A percentile compares a stretch with the other conserved stretches of the same genome.
Conservation (phyloP, 75 land plant genomes). For the Pseudotsuga menziesii region DNA sequence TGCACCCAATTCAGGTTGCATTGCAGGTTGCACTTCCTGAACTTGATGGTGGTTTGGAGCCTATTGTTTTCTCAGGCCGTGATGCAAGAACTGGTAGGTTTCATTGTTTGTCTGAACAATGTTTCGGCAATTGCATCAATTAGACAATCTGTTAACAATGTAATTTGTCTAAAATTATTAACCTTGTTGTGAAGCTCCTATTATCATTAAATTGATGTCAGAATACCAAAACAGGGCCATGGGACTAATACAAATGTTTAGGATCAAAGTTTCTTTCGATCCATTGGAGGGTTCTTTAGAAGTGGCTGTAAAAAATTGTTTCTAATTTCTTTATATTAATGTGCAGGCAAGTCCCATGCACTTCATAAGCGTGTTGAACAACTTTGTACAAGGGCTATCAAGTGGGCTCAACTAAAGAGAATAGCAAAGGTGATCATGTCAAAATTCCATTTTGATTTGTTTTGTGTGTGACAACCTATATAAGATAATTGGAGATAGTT, state of each 20-base stretch:
- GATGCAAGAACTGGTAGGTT: conserved; percentile 86
- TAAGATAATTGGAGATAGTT: not conserved
- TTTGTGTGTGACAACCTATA: not conserved
- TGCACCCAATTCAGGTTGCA: conserved; percentile 99
- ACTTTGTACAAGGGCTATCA: conserved; percentile 94
- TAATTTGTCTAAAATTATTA: not conserved
- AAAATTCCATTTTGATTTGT: not conserved
- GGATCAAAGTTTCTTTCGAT: not conserved
- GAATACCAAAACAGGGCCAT: not conserved
- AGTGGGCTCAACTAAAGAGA: conserved; percentile 88
- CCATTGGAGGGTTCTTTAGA: not conserved
- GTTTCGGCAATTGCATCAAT: not conserved
- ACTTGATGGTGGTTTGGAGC: conserved; percentile 99
- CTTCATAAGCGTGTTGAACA: conserved; percentile 98
- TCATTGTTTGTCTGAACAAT: not conserved
- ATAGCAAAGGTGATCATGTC: conserved; percentile 64
- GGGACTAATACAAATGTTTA: not conserved
- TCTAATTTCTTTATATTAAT: conserved; percentile 8
- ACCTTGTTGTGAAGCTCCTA: not conserved
- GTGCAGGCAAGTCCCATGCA: conserved; percentile 96
- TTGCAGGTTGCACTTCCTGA: conserved; percentile 98
- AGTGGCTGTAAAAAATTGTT: not conserved
- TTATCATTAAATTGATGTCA: not conserved
- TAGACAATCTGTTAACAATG: not conserved
- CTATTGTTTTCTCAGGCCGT: conserved; percentile 96